These are phyloP conservation scores for Phytophthora litchii DNA, from an alignment of 352 stramenopile species.

Conservation along the genomic window DNA sequence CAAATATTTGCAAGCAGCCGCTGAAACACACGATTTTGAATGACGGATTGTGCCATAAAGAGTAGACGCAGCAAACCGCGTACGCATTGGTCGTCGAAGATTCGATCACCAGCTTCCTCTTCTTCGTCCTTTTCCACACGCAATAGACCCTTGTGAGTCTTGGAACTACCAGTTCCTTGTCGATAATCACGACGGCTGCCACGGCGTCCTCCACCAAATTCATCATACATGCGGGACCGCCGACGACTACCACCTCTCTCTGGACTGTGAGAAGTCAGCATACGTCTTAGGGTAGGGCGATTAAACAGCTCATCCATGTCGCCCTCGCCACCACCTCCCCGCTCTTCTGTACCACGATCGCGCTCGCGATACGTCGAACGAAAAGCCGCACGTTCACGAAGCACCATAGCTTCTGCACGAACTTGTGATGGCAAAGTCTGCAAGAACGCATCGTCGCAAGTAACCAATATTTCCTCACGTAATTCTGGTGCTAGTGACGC, in stretches of 20 bases:
- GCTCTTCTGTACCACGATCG: constrained; percentile 31
- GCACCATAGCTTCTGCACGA: constrained; percentile 94
- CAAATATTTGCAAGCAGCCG: constrained; percentile 81
- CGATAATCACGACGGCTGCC: constrained; percentile 45
- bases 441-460: constrained; percentile 95
- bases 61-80: constrained; percentile 72
- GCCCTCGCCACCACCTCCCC: constrained; percentile 42
- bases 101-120: constrained; percentile 59
- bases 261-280: constrained; percentile 76
- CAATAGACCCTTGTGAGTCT: constrained; percentile 59
- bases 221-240: constrained; percentile 50
- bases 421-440: constrained; percentile 94
- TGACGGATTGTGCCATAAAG: constrained; percentile 82
- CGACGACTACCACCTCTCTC: constrained; percentile 52
- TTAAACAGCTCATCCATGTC: constrained; percentile 75
- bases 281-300: constrained; percentile 75
- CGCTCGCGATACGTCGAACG: constrained; percentile 66
- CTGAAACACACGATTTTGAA: constrained; percentile 85
- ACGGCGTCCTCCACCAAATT: constrained; percentile 49
- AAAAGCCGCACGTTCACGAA: constrained; percentile 93
- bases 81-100: constrained; percentile 73
- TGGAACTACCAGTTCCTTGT: constrained; percentile 18
- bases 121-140: constrained; percentile 79
- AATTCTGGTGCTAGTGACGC: constrained; percentile 95
- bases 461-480: constrained; percentile 96